Base-by-base conservation (phyloP, 345 rosid species). In the Noccaea caerulescens region DNA sequence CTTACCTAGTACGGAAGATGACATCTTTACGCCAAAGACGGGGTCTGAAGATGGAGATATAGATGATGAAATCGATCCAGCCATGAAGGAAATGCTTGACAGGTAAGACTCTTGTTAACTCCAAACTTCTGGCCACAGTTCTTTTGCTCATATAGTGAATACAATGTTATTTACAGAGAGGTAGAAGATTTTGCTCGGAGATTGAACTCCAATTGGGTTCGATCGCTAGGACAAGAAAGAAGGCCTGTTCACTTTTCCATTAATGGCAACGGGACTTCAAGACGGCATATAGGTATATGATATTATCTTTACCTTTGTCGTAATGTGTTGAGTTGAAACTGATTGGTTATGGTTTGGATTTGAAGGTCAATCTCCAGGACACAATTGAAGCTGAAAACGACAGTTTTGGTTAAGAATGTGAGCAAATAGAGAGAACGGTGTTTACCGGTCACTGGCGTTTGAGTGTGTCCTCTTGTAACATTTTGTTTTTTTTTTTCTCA, bases 181-280 rank as follows among this genome's bases (percentile, higher is more conserved):
- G 96, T 90, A 25, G 98, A 84, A 77, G 98, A 90, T 70, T 93
- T 90, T 86, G 97, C 96, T 37, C 82, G 92, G 33, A 85, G 97
- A 83, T 80, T 88, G 71, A 86, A 90, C 84, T 84, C 98, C 27
- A 88, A 82, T 67, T 90, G 93, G 79, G 85, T 90, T 56, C 77
- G 79, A 34, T 84, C 84, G 23, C 62, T 72, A 72, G 90, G 88
- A 68, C 87, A 77, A 68, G 90, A 87, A 68, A 84, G 80, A 58
- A 84, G 73, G 58, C 86, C 82, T n/a, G 72, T 72, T 44, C 77
- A 71, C 53, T 73, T 66, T 68, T 78, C 91, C 11, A 69, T 75
- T 9, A 86, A 87, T 36, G 87, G 86, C 69, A 80, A 83, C 76
- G 87, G 86, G 57, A 80, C 83, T 41, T 34, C 79, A 36, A 65